Evolutionary conservation across 768 basidiomycete genomes (phyloP), one percentile per base, ranked within the genome.

Genomic region (Hirschioporus abietinus): DNA sequence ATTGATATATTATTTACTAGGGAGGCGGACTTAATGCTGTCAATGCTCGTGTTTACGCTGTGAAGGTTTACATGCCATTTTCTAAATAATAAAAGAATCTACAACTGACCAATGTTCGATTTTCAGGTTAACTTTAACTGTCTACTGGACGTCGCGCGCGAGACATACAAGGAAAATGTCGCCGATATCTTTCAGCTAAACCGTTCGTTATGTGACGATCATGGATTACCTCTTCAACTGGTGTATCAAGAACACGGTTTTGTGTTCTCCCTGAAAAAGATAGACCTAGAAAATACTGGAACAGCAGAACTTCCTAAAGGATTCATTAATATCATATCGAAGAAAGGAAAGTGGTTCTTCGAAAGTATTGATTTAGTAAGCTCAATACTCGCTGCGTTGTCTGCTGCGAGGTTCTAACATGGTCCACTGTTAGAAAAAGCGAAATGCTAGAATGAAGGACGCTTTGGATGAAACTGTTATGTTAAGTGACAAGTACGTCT

Each of bases 81-180:
- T n/a, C 42, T 60, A 30, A 60, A 59, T 35, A 60, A 9, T 23
- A 10, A 27, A n/a, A n/a, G n/a, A 63, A 23, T 35, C 62, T 68
- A 8, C 2, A 30, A 30, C 30, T 57, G 35, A 1, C 20, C 34
- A 12, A 35, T 35, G 26, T 58, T 35, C 35, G 30, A 52, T 42
- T 59, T 63, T 7, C 60, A 90, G 85, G 91, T 93, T 1, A 91
- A 92, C 68, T 84, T 83, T 72, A 92, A 94, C 70, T 86, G 86
- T 30, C 81, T 96, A 10, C 88, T 99, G 34, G 96, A 99, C 69
- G 94, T 99, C 7, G 97, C 96, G 1, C 85, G 97, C 1, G 94
- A 94, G 75, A 96, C 96, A 0, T 98, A 90, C 79, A 93, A 90
- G 71, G 96, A 99, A 75, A 96, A 96, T 70, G 83, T 96, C 59